These are phyloP conservation scores for Ophiostoma sp. DNA, from an alignment of 2,329 filamentous ascomycete species.

Conservation along the genomic window DNA sequence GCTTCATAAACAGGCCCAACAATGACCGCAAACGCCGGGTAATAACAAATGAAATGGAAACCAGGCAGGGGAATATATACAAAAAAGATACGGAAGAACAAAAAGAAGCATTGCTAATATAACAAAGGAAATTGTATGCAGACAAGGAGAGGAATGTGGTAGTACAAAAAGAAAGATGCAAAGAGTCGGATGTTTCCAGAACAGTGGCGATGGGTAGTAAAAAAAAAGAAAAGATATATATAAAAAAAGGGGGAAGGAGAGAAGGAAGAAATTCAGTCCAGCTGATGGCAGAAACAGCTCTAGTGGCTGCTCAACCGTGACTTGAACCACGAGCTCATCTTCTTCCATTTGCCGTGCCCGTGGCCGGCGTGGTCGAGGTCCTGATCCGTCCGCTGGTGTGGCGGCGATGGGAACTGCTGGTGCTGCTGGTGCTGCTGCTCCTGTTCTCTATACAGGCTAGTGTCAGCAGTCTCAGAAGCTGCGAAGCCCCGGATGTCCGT, in stretches of 20 bases:
- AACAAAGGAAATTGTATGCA: background rate
- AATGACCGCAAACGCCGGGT: background rate
- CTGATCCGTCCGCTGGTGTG: background rate
- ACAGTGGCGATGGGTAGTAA: background rate
- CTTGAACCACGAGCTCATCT: slow-evolving; percentile 9
- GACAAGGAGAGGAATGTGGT: slow-evolving; percentile 12
- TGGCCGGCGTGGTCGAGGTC: background rate
- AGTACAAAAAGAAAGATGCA: slow-evolving; percentile 3
- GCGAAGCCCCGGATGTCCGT: background rate
- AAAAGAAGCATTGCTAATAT: slow-evolving; percentile 5
- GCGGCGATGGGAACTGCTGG: background rate
- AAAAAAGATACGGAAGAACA: background rate
- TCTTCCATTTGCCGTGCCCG: slow-evolving; percentile 7
- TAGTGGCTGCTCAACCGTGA: background rate
- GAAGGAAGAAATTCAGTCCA: background rate
- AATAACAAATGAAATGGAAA: background rate
- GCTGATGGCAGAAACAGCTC: background rate
- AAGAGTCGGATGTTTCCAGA: background rate
- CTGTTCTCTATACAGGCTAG: background rate
- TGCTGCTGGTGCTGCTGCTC: background rate
- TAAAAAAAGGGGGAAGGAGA: background rate
- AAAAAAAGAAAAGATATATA: background rate
- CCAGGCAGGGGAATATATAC: slow-evolving; percentile 7
- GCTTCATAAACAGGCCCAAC: background rate
- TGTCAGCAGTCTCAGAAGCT: background rate